Evolutionary conservation across 2,329 filamentous ascomycete species (phyloP).

Genomic region (Trichoderma hamatum): DNA sequence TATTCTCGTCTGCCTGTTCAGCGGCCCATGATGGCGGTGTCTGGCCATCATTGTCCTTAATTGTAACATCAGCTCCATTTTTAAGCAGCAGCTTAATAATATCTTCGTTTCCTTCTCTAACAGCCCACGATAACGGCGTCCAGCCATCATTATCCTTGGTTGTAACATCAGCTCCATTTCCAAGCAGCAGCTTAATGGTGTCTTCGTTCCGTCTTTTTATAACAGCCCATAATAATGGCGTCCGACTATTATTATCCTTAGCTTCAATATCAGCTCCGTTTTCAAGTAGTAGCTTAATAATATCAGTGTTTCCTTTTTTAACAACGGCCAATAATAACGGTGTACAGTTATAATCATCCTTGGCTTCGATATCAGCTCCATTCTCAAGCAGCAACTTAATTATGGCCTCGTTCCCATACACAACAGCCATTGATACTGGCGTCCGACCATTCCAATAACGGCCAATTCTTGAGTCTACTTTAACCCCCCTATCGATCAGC

Average conservation of each 20-base stretch:
- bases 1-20: too few relatives aligned
- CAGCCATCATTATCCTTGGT: neutral
- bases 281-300: neutral
- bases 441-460: neutral
- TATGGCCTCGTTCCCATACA: neutral
- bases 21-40: too few relatives aligned
- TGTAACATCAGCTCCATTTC: neutral
- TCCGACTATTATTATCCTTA: neutral
- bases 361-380: neutral
- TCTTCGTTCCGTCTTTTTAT: neutral
- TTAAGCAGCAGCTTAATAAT: neutral
- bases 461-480: neutral
- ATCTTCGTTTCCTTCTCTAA: too few relatives aligned
- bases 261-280: neutral
- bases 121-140: neutral
- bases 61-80: too few relatives aligned
- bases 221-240: neutral
- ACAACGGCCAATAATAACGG: neutral
- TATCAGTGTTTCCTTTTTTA: too few relatives aligned
- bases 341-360: neutral
- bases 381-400: neutral
- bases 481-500: neutral
- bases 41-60: too few relatives aligned
- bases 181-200: neutral
- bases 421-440: neutral